Conservation (phyloP, 768 basidiomycete genomes). For the Wakefieldia striispora region DNA sequence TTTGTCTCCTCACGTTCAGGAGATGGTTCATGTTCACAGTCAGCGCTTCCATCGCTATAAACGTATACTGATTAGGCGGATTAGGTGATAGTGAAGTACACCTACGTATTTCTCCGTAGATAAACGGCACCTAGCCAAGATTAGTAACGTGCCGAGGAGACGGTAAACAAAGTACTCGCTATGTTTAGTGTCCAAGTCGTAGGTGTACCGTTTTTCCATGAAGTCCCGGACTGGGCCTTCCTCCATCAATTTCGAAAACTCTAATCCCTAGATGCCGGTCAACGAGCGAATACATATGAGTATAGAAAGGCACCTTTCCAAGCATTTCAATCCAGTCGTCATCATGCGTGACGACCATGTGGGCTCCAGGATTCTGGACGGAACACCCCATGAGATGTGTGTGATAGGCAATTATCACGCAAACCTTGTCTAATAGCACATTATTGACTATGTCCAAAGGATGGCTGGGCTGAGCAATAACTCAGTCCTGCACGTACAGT, state of each 20-base stretch:
- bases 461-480: conserved; percentile 1
- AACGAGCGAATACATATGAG: background rate
- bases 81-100: no score
- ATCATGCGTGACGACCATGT: conserved; percentile 12
- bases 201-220: no score
- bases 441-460: conserved; percentile 6
- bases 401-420: background rate
- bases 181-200: no score
- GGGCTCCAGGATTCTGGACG: background rate
- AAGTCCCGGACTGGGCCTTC: background rate
- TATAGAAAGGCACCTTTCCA: background rate
- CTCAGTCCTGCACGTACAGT: background rate
- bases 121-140: no score
- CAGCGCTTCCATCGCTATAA: no score
- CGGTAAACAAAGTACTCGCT: no score
- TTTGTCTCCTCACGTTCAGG: no score
- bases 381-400: background rate
- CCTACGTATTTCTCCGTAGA: no score
- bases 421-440: conserved; percentile 4
- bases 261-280: no score
- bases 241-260: background rate
- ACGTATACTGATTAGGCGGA: no score
- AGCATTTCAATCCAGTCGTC: conserved; percentile 3
- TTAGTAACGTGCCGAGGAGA: no score
- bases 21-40: no score